phyloP scores from a whole-genome alignment of 2,329 filamentous ascomycete genomes.

The Stagonosporopsis cucurbitacearum region DNA sequence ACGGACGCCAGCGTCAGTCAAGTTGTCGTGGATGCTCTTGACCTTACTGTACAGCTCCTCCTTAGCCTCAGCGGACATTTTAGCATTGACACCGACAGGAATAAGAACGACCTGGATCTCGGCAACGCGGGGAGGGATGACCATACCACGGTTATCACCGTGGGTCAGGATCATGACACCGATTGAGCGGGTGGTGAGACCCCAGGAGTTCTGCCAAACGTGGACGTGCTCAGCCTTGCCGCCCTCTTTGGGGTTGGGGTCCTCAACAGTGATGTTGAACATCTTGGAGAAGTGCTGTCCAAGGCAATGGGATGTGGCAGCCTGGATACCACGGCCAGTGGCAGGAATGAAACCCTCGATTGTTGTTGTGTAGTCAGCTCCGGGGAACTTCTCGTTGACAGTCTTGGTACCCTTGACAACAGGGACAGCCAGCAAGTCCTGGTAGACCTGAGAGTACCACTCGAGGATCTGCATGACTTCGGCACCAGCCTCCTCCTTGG shows the following conservation, averaged over 20 bases:
- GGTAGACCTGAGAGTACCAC: constrained; percentile 89
- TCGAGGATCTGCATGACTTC: constrained; percentile 95
- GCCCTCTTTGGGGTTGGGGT: constrained; percentile 71
- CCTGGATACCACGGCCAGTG: constrained; percentile 95
- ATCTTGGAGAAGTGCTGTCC: constrained; percentile 99
- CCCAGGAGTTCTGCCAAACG: constrained; percentile 99
- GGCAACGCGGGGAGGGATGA: constrained; percentile 88
- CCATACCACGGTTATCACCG: constrained; percentile 92
- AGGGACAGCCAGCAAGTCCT: constrained; percentile 90
- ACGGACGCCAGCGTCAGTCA: constrained; percentile 77
- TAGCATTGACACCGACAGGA: constrained; percentile 87
- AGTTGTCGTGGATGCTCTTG: constrained; percentile 69
- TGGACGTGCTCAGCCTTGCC: constrained; percentile 73
- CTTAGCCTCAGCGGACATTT: constrained; percentile 71
- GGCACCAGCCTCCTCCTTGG: constrained; percentile 77
- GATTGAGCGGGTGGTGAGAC: constrained; percentile 93
- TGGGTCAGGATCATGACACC: constrained; percentile 99
- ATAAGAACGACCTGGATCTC: constrained; percentile 87
- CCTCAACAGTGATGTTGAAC: constrained; percentile 97
- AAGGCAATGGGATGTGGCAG: constrained; percentile 89
- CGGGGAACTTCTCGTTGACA: constrained; percentile 97
- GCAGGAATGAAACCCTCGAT: constrained; percentile 96
- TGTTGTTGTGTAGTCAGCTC: constrained; percentile 94
- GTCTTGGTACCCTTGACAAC: constrained; percentile 95
- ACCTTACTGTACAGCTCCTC: constrained; percentile 78